phyloP scores from a whole-genome alignment of 164 flowering plant genomes.

The Chloranthus sessilifolius region DNA sequence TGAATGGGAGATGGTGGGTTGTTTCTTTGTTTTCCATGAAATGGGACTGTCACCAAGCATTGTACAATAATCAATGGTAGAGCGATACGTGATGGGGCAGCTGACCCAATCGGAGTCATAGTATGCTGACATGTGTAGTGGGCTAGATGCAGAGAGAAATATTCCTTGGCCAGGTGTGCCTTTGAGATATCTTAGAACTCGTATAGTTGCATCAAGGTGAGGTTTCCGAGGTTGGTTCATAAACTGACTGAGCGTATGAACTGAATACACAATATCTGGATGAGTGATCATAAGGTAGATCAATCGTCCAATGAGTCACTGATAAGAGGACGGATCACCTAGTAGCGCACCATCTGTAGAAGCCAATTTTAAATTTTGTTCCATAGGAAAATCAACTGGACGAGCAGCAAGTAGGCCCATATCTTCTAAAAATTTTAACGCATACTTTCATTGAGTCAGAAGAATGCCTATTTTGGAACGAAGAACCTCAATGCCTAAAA shows the following conservation, averaged over 20 bases:
- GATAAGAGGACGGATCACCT: not conserved
- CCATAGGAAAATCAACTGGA: not conserved
- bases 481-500: not conserved
- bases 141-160: not conserved
- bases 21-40: conserved; percentile 4
- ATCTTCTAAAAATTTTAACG: not conserved
- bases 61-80: not conserved
- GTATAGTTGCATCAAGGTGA: not conserved
- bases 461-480: not conserved
- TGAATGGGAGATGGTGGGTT: not conserved
- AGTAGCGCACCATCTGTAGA: not conserved
- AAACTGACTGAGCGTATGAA: not conserved
- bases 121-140: not conserved
- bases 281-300: not conserved
- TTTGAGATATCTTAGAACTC: not conserved
- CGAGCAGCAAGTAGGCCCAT: conserved; percentile 2
- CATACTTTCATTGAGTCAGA: not conserved
- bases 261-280: not conserved
- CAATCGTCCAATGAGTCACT: not conserved
- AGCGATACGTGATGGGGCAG: no score
- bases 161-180: not conserved
- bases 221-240: not conserved
- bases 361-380: not conserved
- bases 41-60: not conserved
- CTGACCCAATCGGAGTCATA: conserved; percentile 6